Evolutionary conservation across 1,284 basidiomycete species (phyloP).

Genomic region (Cryptococcus hybrid): DNA sequence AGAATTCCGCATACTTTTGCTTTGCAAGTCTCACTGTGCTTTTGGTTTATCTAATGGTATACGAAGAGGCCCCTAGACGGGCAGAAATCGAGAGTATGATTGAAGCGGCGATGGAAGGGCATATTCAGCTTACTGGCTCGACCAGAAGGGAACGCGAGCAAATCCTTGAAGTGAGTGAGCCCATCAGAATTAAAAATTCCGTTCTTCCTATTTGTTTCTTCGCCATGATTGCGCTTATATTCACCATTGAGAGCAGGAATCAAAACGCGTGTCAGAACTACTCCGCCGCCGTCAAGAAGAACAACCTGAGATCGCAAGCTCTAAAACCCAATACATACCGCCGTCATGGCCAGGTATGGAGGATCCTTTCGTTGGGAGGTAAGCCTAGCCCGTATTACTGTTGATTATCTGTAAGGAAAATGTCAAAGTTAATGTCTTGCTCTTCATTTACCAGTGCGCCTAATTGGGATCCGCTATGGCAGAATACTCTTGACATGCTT

Average conservation of each 20-base stretch:
- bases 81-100: constrained; percentile 6
- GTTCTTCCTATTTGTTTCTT: too few relatives aligned
- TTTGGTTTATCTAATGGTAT: constrained; percentile 4
- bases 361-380: too few relatives aligned
- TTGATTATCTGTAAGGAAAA: background rate
- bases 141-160: background rate
- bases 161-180: constrained; percentile 1
- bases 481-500: constrained; percentile 4
- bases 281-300: background rate
- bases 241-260: background rate
- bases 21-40: constrained; percentile 4
- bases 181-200: too few relatives aligned
- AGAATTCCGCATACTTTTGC: constrained; percentile 6
- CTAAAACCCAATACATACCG: too few relatives aligned
- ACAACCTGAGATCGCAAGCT: background rate
- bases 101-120: constrained; percentile 3
- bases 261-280: background rate
- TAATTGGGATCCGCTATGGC: constrained; percentile 3
- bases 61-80: constrained; percentile 1
- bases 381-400: too few relatives aligned
- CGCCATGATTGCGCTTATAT: background rate
- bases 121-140: constrained; percentile 1
- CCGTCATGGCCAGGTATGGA: too few relatives aligned
- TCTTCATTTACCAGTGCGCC: background rate
- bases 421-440: background rate